Conservation (phyloP, 2,329 filamentous ascomycete species). For the Akanthomyces lecanii region DNA sequence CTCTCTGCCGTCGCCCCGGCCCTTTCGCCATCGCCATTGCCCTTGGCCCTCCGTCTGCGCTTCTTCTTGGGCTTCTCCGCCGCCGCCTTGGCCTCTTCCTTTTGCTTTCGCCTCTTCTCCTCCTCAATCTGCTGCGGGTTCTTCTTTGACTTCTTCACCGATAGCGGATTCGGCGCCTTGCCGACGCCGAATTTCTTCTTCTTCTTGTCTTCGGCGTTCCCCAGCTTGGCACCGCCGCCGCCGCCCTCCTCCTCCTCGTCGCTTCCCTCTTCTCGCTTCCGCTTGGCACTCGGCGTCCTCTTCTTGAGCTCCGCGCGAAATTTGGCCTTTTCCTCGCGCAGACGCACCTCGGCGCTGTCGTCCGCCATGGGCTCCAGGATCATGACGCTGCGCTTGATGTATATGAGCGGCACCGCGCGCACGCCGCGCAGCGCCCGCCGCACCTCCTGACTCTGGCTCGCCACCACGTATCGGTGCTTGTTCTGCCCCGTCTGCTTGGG, state of each 20-base stretch:
- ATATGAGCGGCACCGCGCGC: constrained; percentile 70
- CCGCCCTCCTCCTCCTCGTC: constrained; percentile 38
- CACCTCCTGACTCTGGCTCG: constrained; percentile 64
- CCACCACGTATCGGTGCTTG: constrained; percentile 75
- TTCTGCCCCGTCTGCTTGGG: constrained; percentile 68
- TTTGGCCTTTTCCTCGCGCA: constrained; percentile 68
- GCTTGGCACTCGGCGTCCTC: constrained; percentile 46
- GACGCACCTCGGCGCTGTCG: constrained; percentile 58
- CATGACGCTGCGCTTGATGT: constrained; percentile 76
- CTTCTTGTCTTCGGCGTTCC: constrained; percentile 39
- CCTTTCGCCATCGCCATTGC: constrained; percentile 21
- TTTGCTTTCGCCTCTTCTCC: constrained; percentile 23
- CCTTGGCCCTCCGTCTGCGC: constrained; percentile 34
- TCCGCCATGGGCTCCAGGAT: constrained; percentile 66
- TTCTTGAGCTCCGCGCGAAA: constrained; percentile 64
- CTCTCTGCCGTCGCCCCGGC: constrained; percentile 24
- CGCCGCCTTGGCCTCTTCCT: constrained; percentile 20
- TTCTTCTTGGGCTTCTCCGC: constrained; percentile 32
- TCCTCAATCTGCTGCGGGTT: constrained; percentile 23
- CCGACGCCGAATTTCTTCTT: constrained; percentile 57
- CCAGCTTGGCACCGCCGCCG: constrained; percentile 36
- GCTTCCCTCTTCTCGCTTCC: constrained; percentile 39
- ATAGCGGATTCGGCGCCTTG: constrained; percentile 68
- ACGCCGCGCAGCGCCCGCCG: constrained; percentile 61
- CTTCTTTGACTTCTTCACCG: constrained; percentile 66